phyloP scores from a whole-genome alignment of 352 stramenopile genomes.

The Pythium folliculosum region DNA sequence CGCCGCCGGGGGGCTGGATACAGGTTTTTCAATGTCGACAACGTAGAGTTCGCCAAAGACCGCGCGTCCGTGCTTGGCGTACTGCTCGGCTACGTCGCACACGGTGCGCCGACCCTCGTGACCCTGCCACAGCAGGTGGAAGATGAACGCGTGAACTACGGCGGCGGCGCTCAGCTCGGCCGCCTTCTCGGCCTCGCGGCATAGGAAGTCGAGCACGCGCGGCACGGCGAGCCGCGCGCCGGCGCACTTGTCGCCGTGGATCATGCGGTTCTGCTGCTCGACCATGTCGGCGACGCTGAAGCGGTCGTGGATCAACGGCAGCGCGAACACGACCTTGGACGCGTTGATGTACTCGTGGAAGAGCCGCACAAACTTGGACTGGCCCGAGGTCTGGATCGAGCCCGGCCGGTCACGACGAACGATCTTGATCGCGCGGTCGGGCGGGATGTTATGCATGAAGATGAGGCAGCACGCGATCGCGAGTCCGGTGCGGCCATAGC shows the following conservation, averaged over 20 bases:
- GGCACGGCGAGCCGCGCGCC: slow-evolving; percentile 43
- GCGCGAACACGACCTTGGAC: slow-evolving; percentile 69
- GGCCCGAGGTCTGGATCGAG: slow-evolving; percentile 75
- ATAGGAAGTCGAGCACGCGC: slow-evolving; percentile 64
- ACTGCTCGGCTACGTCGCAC: slow-evolving; percentile 10
- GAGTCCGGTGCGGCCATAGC: slow-evolving; percentile 85
- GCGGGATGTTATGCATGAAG: slow-evolving; percentile 80
- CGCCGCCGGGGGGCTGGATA: no score
- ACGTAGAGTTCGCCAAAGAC: slow-evolving; percentile 20
- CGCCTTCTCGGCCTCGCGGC: slow-evolving; percentile 43
- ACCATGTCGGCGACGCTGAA: slow-evolving; percentile 65
- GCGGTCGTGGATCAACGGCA: slow-evolving; percentile 72
- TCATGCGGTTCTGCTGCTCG: slow-evolving; percentile 70
- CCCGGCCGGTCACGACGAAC: slow-evolving; percentile 72
- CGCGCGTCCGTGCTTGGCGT: slow-evolving; percentile 21
- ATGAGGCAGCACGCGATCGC: slow-evolving; percentile 86
- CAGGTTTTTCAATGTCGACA: neutral
- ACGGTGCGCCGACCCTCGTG: slow-evolving; percentile 7
- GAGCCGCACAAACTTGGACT: slow-evolving; percentile 70
- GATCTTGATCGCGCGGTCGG: slow-evolving; percentile 66
- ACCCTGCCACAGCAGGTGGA: slow-evolving; percentile 22
- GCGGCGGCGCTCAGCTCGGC: slow-evolving; percentile 26
- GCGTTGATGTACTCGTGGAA: slow-evolving; percentile 80
- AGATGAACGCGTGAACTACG: slow-evolving; percentile 21
- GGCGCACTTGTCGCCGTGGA: slow-evolving; percentile 40